Base-by-base conservation (phyloP, 805 yeast species). In the Saccharomycopsis fibuligera region DNA sequence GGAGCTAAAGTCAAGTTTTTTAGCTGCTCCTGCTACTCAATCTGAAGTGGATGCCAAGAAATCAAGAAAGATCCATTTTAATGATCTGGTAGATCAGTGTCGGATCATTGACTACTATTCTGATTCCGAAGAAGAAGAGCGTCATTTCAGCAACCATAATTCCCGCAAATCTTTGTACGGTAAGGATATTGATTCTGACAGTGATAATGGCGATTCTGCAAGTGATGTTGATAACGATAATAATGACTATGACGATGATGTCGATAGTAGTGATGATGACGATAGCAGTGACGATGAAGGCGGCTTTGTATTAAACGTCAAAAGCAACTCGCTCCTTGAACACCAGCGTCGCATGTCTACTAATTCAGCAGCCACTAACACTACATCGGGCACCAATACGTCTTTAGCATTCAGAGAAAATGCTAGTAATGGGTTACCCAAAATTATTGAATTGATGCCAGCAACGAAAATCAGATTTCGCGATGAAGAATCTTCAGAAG, bases 41-140 rank as follows among this genome's bases (percentile, higher is more conserved):
- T 27, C 35, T 14, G 51, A 48, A 12, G 30, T 43, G 27, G 41
- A 47, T 35, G 49, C 44, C 22, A 60, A 57, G 29, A 54, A 57
- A 24, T 36, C 44, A 56, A 77, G 95, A 53, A 95, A 78, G 57
- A 90, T 93, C 53, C 98, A 90, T 65, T 93, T 93, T 68, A 93
- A 84, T 63, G 95, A 88, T 62, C 79, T 89, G 47, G 99, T 93
- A 29, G 90, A 88, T 63, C 99, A 93, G 65, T 93, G 99, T 65
- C 81, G 86, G 54, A 90, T 96, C 0, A 62, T 90, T 9, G 79
- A 75, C 49, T 60, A 60, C 10, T 68, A 68, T 60, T 61, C 53
- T 2, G 57, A 50, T 37, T 53, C 51, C 4, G 55, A 46, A 17
- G 52, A 51, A 57, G 62, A 62, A 45, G 33, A 41, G 30, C 43